Evolutionary conservation across 345 rosid genomes (phyloP).

Genomic region (Leavenworthia alabamica): DNA sequence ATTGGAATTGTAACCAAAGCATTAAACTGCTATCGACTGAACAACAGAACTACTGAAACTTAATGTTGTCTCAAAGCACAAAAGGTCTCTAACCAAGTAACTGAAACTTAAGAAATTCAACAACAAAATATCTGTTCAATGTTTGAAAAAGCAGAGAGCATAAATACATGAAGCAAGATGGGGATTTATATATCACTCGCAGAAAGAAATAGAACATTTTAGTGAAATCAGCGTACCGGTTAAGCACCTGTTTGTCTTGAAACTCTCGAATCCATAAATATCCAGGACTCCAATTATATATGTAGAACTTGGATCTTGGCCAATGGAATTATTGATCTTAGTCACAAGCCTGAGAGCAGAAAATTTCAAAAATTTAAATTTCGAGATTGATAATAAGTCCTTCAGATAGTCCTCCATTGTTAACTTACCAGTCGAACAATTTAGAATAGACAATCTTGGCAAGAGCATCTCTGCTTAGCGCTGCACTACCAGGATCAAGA

Average conservation of each 20-base stretch:
- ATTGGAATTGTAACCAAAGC: background rate
- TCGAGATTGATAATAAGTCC: background rate
- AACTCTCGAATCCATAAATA: constrained; percentile 99
- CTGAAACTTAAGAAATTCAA: background rate
- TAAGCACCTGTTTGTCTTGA: constrained; percentile 99
- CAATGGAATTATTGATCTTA: constrained; percentile 77
- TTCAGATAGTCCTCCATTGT: background rate
- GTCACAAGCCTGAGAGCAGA: constrained; percentile 69
- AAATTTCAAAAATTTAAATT: constrained; percentile 9
- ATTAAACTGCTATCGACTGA: background rate
- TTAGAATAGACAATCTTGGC: constrained; percentile 93
- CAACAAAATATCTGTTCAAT: background rate
- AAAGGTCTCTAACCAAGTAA: constrained; percentile 8
- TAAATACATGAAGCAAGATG: background rate
- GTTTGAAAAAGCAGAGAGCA: constrained; percentile 16
- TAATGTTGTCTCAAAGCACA: background rate
- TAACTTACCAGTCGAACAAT: constrained; percentile 85
- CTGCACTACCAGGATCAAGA: constrained; percentile 81
- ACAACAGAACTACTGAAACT: background rate
- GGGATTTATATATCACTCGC: background rate
- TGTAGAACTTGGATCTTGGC: constrained; percentile 86
- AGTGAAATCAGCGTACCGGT: constrained; percentile 76
- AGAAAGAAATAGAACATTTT: constrained; percentile 28
- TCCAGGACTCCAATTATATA: constrained; percentile 85
- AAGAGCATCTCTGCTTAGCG: constrained; percentile 85